These are phyloP conservation scores for Claviceps cyperi DNA, from an alignment of 2,329 filamentous ascomycete genomes.

Conservation along the genomic window DNA sequence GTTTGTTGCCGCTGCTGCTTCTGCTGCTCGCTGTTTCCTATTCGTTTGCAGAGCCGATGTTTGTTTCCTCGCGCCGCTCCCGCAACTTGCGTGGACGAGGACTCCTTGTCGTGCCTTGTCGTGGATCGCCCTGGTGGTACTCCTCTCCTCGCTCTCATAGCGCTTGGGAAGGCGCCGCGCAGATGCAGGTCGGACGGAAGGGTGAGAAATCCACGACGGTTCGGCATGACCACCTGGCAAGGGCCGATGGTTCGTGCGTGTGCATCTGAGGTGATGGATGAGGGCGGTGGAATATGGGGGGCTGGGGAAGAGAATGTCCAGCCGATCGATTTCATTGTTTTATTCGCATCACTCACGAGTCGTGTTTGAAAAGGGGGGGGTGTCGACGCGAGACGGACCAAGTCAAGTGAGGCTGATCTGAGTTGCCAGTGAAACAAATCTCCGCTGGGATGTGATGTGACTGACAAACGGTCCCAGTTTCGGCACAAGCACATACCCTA, in stretches of 20 bases:
- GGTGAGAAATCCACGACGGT: not conserved
- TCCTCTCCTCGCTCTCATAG: not conserved
- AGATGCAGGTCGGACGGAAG: slow-evolving; percentile 3
- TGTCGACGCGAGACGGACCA: not conserved
- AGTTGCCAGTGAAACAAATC: not conserved
- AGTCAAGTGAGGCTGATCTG: not conserved
- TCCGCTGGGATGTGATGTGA: not conserved
- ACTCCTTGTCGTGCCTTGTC: not conserved
- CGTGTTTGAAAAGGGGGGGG: too few species aligned
- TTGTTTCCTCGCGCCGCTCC: not conserved
- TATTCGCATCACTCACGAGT: too few species aligned
- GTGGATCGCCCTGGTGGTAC: not conserved
- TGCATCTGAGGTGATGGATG: not conserved
- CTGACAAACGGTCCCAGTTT: too few species aligned
- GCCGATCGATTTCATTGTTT: too few species aligned
- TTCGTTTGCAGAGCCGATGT: not conserved
- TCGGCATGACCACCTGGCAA: not conserved
- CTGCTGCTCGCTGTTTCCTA: not conserved
- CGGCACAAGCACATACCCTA: too few species aligned
- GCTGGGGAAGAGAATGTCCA: not conserved
- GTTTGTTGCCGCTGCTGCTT: not conserved
- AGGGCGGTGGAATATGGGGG: not conserved
- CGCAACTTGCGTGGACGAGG: not conserved
- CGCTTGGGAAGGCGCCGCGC: not conserved
- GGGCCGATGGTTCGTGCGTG: not conserved